Evolutionary conservation across 805 yeast species (phyloP), one percentile per base, ranked within the genome.

Genomic region (Cyberlindnera nakhonratchasimensis): DNA sequence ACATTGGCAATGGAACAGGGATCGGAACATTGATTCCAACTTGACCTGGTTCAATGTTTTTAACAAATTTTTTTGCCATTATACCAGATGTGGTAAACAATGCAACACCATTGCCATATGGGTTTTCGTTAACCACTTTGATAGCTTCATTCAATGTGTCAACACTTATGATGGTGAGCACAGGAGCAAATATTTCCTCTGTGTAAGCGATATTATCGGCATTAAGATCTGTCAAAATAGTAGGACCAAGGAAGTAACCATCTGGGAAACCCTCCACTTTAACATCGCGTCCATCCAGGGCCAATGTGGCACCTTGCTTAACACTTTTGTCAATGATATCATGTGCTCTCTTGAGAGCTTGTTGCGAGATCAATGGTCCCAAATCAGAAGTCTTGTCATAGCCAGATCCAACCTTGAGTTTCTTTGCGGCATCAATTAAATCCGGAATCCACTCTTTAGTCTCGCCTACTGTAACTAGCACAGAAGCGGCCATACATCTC

Each of bases 1-100:
- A 82, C 86, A 83, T 80, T 46, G 90, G 89, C 61, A 83, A 67
- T 37, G 90, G 90, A 16, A 82, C 90, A 5, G 90, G 90, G 47
- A 82, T 83, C 13, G 90, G 89, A 28, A 82, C 87, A 55, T 82
- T 82, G 53, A 82, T 71, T 42, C 90, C 90, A 38, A 82, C 85
- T 64, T 82, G 89, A 24, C 90, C 90, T 42, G 82, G 79, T 45
- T 80, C 84, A 48, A 82, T 76, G 50, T 77, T 72, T 64, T 72
- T 77, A 60, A 75, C 80, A 69, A 83, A 82, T 59, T 77, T 77
- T 62, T 80, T 82, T 4, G 86, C 84, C n/a, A 75, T 68, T 18
- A 83, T 67, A 11, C 90, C 90, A 1, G 83, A 77, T 25, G 74
- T 69, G 13, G 90, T 82, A 71, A 82, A 83, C 46, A 82, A 63